Evolutionary conservation across 2,329 filamentous ascomycete species (phyloP).

Genomic region (Penicillium italicum): DNA sequence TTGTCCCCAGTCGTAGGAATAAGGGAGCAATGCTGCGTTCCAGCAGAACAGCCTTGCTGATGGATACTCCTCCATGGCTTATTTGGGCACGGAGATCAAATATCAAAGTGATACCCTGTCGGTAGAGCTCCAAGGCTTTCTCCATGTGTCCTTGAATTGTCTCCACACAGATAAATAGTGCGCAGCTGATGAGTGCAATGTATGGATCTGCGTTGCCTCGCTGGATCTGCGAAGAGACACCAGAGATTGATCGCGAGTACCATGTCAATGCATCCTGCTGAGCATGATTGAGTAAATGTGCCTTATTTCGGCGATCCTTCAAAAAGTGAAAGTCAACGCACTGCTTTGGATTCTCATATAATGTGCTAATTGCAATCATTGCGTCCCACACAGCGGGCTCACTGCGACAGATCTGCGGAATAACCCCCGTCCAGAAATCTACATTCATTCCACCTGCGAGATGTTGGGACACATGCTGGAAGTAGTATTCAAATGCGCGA

Average conservation of each 20-base stretch:
- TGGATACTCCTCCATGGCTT: constrained; percentile 7
- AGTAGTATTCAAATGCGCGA: constrained; percentile 27
- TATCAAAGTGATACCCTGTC: constrained; percentile 27
- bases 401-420: constrained; percentile 20
- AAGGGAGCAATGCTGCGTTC: constrained; percentile 29
- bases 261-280: constrained; percentile 27
- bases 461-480: constrained; percentile 15
- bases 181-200: constrained; percentile 30
- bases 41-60: constrained; percentile 19
- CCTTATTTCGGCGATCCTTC: neutral
- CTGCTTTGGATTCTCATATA: constrained; percentile 20
- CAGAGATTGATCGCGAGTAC: constrained; percentile 33
- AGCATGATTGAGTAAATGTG: neutral
- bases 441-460: constrained; percentile 15
- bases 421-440: constrained; percentile 22
- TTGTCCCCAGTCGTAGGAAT: constrained; percentile 25
- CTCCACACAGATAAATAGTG: constrained; percentile 36
- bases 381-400: constrained; percentile 28
- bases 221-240: constrained; percentile 25
- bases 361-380: constrained; percentile 20
- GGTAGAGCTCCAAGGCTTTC: constrained; percentile 26
- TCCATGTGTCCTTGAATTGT: constrained; percentile 23
- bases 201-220: constrained; percentile 22
- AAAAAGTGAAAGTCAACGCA: constrained; percentile 11
- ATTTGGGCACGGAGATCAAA: constrained; percentile 19